Base-by-base conservation (phyloP, 2,329 filamentous ascomycete genomes). In the Aspergillus tubingensis region DNA sequence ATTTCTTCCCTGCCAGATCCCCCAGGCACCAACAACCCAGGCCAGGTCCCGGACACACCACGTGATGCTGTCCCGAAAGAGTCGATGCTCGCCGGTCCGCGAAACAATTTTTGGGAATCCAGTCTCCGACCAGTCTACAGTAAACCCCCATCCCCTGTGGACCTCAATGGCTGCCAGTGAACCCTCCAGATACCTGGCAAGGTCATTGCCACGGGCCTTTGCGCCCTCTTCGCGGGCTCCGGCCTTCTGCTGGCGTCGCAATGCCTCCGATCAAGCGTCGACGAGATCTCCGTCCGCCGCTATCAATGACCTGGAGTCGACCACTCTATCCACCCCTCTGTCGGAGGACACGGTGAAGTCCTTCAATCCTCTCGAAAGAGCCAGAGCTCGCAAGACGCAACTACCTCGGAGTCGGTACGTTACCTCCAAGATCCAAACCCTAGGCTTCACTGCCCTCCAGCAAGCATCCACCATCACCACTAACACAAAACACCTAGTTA, bases 401-500 rank as follows among this genome's bases (percentile, higher is more conserved):
- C 68, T 81, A 17, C 85, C 85, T 8, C 75, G 80, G 11, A 83
- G 83, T 81, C 84, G 84, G 84, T 86, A 74, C 59, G 74, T 69
- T 30, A 21, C 17, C 44, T n/a, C 27, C 43, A 43, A 13, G 19
- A 10, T 27, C 19, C 32, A 36, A 5, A 21, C 53, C 47, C 19
- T 17, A 17, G 23, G 32, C 36, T 36, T 7, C 30, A 54, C 38
- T 38, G 57, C 49, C 58, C 60, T 64, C 27, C 17, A 15, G 19
- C 17, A 19, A 27, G 4, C n/a, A 52, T 55, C 58, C 65, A 41
- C 7, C 19, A 7, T 53, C 15, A 23, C 38, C 30, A 19, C 50
- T 32, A 54, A 52, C n/a, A 21, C 30, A 43, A 51, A 54, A 13
- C 36, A 54, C 43, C 32, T 63, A 96, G 94, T 84, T 99, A 98